A percentile compares a stretch with the other conserved stretches of the same genome.
Evolutionary conservation across 2,329 filamentous ascomycete genomes (phyloP).

Genomic region (Massarina eburnea): DNA sequence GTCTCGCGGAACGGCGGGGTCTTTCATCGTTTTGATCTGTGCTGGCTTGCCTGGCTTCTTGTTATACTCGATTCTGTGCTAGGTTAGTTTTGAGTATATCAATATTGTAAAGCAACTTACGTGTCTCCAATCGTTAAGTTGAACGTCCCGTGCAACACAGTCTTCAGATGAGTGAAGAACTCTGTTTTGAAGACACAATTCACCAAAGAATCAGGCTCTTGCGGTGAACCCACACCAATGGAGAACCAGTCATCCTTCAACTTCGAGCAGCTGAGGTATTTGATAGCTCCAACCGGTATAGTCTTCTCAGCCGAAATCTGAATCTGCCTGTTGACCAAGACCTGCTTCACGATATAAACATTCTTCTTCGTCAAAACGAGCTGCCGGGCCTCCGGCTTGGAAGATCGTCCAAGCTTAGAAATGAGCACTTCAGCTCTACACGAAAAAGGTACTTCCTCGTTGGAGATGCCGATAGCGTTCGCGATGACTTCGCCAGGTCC

Average conservation of each 20-base stretch:
- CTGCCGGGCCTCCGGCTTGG: conserved; percentile 85
- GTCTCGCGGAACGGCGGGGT: conserved; percentile 68
- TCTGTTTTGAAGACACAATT: conserved; percentile 97
- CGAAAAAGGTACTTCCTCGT: conserved; percentile 81
- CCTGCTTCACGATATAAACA: conserved; percentile 86
- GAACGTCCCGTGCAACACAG: conserved; percentile 75
- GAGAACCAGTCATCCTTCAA: conserved; percentile 97
- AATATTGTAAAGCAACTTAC: conserved; percentile 37
- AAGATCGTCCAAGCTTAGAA: conserved; percentile 93
- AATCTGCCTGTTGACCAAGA: conserved; percentile 77
- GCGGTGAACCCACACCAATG: conserved; percentile 81
- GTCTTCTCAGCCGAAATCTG: conserved; percentile 80
- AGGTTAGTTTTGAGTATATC: conserved; percentile 21
- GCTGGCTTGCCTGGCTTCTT: conserved; percentile 97
- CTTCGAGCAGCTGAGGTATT: conserved; percentile 78
- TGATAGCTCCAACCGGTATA: conserved; percentile 83
- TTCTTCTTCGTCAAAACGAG: conserved; percentile 82
- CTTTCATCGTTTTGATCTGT: conserved; percentile 85
- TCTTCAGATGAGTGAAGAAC: conserved; percentile 88
- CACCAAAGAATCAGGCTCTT: conserved; percentile 90
- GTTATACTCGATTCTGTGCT: conserved; percentile 76
- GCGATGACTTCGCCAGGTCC: conserved; percentile 83
- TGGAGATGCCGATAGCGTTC: conserved; percentile 68
- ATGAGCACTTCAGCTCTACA: conserved; percentile 88
- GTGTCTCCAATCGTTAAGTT: conserved; percentile 79